phyloP scores from a whole-genome alignment of 495 filamentous ascomycete species.

The Terfezia boudieri region DNA sequence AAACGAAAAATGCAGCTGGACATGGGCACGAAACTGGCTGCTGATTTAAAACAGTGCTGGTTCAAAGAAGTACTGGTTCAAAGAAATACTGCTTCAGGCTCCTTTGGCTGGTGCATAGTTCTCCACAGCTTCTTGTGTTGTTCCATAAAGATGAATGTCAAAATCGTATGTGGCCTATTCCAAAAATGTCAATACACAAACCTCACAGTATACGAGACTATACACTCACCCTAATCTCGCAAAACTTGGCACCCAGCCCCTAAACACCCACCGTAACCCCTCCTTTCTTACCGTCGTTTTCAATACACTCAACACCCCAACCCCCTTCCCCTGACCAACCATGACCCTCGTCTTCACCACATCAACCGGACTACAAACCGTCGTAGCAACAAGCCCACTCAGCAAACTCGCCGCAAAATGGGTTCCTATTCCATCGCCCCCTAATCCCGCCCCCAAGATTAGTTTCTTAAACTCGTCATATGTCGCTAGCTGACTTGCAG shows the following conservation, averaged over 20 bases:
- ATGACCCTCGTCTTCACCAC: conserved; percentile 96
- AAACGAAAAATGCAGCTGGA: too few relatives aligned
- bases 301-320: conserved; percentile 36
- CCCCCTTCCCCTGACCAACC: conserved; percentile 28
- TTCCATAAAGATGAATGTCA: conserved; percentile 87
- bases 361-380: conserved; percentile 83
- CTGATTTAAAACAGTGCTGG: too few relatives aligned
- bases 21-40: too few relatives aligned
- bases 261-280: conserved; percentile 76
- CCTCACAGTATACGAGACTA: conserved; percentile 12
- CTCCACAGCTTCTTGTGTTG: conserved; percentile 54
- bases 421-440: conserved; percentile 23
- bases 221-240: conserved; percentile 40
- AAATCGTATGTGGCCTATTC: conserved; percentile 54
- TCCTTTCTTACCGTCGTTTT: conserved; percentile 51
- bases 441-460: conserved; percentile 54
- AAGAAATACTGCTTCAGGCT: too few relatives aligned
- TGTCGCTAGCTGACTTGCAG: conserved; percentile 64
- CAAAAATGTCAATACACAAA: too few relatives aligned
- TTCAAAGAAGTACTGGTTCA: too few relatives aligned
- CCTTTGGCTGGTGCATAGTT: conserved; percentile 10
- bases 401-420: conserved; percentile 73
- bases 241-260: conserved; percentile 95
- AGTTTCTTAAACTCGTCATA: conserved; percentile 84
- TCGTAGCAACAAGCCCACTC: conserved; percentile 85